phyloP scores from a whole-genome alignment of 1,284 basidiomycete species.

The Irpex rosettiformis region DNA sequence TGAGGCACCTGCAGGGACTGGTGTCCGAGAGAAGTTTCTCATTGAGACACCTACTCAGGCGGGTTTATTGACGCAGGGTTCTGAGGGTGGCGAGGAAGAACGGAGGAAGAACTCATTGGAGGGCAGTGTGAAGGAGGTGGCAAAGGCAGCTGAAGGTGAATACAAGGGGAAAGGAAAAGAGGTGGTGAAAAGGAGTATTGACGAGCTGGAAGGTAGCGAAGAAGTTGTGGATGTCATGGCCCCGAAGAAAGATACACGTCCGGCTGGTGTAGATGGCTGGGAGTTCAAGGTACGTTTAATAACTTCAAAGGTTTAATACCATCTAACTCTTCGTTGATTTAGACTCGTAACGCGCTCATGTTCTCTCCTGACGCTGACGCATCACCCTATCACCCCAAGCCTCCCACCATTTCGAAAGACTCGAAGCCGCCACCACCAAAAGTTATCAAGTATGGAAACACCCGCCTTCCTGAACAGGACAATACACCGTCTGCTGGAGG shows the following conservation, averaged over 20 bases:
- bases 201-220: conserved; percentile 12
- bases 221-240: conserved; percentile 66
- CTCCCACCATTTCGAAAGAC: conserved; percentile 28
- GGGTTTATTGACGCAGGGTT: conserved; percentile 51
- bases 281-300: conserved; percentile 72
- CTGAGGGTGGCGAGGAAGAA: conserved; percentile 10
- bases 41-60: conserved; percentile 55
- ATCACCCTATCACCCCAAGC: conserved; percentile 66
- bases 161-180: conserved; percentile 16
- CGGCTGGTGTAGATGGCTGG: conserved; percentile 78
- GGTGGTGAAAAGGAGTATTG: conserved; percentile 18
- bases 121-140: conserved; percentile 13
- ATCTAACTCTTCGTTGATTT: neutral
- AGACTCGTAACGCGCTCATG: conserved; percentile 92
- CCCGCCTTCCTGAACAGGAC: conserved; percentile 71
- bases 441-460: conserved; percentile 74
- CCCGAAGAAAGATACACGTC: conserved; percentile 65
- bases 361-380: conserved; percentile 87
- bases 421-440: conserved; percentile 49
- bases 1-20: conserved; percentile 59
- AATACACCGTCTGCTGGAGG: conserved; percentile 34
- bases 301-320: neutral
- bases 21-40: conserved; percentile 62
- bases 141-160: conserved; percentile 18
- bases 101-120: conserved; percentile 11